Percentiles rank a stretch among this genome's conserved stretches.
These are phyloP conservation scores for Westerdykella aurantiaca DNA, from an alignment of 2,329 filamentous ascomycete species.

Conservation along the genomic window DNA sequence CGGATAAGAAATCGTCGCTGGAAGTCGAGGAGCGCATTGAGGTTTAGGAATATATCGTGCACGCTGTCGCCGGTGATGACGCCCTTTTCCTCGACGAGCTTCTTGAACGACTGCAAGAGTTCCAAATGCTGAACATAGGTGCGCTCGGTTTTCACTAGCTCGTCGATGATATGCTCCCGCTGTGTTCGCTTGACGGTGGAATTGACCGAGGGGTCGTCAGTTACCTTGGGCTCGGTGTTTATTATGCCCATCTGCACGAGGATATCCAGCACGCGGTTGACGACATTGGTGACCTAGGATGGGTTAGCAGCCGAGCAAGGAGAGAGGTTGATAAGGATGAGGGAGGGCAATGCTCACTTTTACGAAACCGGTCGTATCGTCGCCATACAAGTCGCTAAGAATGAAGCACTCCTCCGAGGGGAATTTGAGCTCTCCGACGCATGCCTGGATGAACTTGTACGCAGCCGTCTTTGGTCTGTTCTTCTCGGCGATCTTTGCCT, in stretches of 20 bases:
- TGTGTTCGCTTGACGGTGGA: constrained; percentile 56
- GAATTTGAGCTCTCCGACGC: constrained; percentile 74
- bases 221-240: constrained; percentile 38
- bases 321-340: neutral
- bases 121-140: constrained; percentile 98
- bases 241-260: constrained; percentile 74
- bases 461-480: constrained; percentile 82
- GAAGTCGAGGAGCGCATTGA: constrained; percentile 91
- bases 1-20: constrained; percentile 92
- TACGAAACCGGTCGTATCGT: constrained; percentile 94
- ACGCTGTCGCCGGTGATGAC: constrained; percentile 83
- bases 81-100: constrained; percentile 78
- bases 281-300: constrained; percentile 72
- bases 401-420: constrained; percentile 81
- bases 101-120: constrained; percentile 87
- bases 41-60: constrained; percentile 93
- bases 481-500: constrained; percentile 54
- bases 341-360: constrained; percentile 54
- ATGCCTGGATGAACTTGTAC: constrained; percentile 89
- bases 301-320: constrained; percentile 6
- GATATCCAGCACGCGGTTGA: constrained; percentile 86
- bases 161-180: constrained; percentile 83
- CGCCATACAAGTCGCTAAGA: constrained; percentile 83
- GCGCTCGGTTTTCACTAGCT: constrained; percentile 89
- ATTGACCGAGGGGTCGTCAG: constrained; percentile 43